Percentiles rank a stretch among this genome's conserved stretches.
phyloP scores from a whole-genome alignment of 2,329 filamentous ascomycete genomes.

The Sporothrix curviconia region DNA sequence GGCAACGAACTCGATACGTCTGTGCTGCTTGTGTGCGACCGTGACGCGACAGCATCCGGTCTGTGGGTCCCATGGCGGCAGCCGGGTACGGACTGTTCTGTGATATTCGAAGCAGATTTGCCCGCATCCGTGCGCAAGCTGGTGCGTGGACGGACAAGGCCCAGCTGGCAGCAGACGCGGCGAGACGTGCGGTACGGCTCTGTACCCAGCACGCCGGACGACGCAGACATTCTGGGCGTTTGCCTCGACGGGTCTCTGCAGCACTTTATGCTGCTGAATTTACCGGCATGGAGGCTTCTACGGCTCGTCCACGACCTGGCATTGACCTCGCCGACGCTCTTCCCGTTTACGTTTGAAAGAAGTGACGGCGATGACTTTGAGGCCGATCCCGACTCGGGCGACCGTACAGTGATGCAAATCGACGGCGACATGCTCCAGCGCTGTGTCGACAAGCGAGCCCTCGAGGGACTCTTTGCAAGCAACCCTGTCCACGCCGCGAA shows the following conservation, averaged over 20 bases:
- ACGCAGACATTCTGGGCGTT: constrained; percentile 54
- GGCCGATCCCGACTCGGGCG: constrained; percentile 29
- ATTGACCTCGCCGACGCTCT: constrained; percentile 39
- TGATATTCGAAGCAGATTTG: constrained; percentile 52
- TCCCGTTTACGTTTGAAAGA: constrained; percentile 39
- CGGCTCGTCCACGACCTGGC: constrained; percentile 67
- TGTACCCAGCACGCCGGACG: constrained; percentile 37
- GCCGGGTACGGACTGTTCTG: constrained; percentile 34
- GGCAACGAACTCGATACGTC: constrained; percentile 26
- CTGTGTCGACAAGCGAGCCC: constrained; percentile 40
- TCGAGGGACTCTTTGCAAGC: constrained; percentile 39
- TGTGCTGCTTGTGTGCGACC: constrained; percentile 43
- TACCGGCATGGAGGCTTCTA: constrained; percentile 60
- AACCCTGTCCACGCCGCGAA: constrained; percentile 29
- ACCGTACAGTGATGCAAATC: constrained; percentile 52
- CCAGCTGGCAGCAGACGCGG: constrained; percentile 39
- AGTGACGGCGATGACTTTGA: constrained; percentile 23
- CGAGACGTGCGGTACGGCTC: constrained; percentile 35
- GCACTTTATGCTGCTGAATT: constrained; percentile 60
- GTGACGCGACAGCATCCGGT: constrained; percentile 41
- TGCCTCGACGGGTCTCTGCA: constrained; percentile 63
- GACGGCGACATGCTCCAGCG: constrained; percentile 59
- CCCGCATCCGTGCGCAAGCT: constrained; percentile 52
- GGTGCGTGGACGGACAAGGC: constrained; percentile 45
- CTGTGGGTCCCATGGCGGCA: constrained; percentile 43